Evolutionary conservation across 108 stramenopile genomes (phyloP).

Genomic region (Cyclostephanos tholiformis): DNA sequence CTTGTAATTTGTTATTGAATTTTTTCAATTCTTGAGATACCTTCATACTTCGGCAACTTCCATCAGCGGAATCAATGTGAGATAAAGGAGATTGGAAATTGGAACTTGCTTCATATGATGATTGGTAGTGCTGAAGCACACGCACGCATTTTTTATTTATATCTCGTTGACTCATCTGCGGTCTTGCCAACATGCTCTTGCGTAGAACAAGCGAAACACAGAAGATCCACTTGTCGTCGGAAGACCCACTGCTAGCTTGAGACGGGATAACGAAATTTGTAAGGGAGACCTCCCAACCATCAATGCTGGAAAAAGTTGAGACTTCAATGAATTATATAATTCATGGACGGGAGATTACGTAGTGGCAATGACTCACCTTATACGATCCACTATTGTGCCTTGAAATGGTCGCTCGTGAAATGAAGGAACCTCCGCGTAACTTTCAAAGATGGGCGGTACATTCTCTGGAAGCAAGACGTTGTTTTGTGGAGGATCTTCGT

Average conservation of each 20-base stretch:
- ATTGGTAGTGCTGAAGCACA: constrained; percentile 18
- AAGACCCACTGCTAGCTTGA: constrained; percentile 45
- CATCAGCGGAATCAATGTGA: constrained; percentile 22
- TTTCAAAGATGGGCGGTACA: constrained; percentile 74
- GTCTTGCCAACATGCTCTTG: constrained; percentile 7
- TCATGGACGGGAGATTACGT: not conserved
- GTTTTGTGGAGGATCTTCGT: constrained; percentile 19
- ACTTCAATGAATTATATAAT: constrained; percentile 1
- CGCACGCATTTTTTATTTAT: constrained; percentile 13
- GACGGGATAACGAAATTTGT: constrained; percentile 73
- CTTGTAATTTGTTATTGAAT: constrained; percentile 56
- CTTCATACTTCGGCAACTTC: constrained; percentile 45
- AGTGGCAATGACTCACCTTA: constrained; percentile 19
- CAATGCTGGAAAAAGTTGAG: constrained; percentile 34
- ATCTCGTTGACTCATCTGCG: constrained; percentile 13
- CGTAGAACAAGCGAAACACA: constrained; percentile 78
- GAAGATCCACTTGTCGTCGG: constrained; percentile 59
- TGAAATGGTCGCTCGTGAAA: constrained; percentile 52
- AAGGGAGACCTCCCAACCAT: constrained; percentile 85
- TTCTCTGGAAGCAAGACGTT: constrained; percentile 24
- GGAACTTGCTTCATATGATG: not conserved
- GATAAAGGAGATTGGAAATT: constrained; percentile 52
- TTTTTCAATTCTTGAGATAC: constrained; percentile 42
- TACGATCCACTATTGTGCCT: constrained; percentile 21
- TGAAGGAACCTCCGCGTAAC: constrained; percentile 68